Evolutionary conservation across 306 rosid genomes (phyloP).

Genomic region (Oemleria cerasiformis): DNA sequence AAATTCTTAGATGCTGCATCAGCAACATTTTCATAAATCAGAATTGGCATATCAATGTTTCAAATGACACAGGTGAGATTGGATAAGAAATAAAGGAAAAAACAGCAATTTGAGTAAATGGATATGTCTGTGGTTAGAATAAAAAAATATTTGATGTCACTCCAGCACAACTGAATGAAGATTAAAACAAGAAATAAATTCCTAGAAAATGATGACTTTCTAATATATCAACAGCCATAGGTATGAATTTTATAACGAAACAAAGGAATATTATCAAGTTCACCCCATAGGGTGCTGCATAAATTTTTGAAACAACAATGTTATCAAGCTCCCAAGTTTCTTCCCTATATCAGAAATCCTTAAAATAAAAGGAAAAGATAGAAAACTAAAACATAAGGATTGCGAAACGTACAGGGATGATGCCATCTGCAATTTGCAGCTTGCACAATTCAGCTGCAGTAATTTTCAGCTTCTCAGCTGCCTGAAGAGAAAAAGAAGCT

Average conservation of each 20-base stretch:
- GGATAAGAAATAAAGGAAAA: not conserved
- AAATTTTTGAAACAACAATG: not conserved
- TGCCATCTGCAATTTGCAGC: slow-evolving; percentile 72
- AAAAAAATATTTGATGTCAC: not conserved
- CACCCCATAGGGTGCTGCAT: not conserved
- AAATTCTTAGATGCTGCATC: slow-evolving; percentile 9
- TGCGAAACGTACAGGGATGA: slow-evolving; percentile 70
- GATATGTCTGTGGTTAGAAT: not conserved
- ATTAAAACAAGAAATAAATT: not conserved
- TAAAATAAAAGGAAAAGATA: not conserved
- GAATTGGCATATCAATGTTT: not conserved
- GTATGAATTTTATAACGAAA: not conserved
- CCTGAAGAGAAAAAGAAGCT: slow-evolving; percentile 45
- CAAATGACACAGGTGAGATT: not conserved
- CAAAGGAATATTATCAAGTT: not conserved
- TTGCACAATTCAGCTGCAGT: slow-evolving; percentile 64
- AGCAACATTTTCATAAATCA: not conserved
- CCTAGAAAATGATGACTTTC: not conserved
- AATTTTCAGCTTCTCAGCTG: slow-evolving; percentile 80
- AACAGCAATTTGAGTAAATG: not conserved
- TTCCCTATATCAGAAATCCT: not conserved
- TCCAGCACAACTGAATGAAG: not conserved
- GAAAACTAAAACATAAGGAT: slow-evolving; percentile 2
- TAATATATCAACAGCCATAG: not conserved
- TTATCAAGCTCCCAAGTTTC: not conserved